Percentiles rank a stretch among this genome's conserved stretches.
These are phyloP conservation scores for Russula foetens DNA, from an alignment of 768 basidiomycete species.

Conservation along the genomic window DNA sequence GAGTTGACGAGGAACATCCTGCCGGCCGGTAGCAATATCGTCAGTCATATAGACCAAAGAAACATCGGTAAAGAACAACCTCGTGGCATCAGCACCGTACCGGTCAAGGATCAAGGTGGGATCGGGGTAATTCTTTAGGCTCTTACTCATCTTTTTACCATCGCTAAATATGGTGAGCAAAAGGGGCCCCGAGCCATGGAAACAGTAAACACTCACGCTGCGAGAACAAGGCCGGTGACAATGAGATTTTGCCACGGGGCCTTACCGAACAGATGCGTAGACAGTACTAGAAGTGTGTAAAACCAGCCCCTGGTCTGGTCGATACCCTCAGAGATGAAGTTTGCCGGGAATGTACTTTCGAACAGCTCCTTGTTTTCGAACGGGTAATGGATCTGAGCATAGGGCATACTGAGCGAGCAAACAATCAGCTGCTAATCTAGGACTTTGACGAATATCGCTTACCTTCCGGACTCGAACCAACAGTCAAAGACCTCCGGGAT, in stretches of 20 bases:
- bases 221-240: constrained; percentile 91
- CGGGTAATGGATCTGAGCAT: constrained; percentile 94
- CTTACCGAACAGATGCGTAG: constrained; percentile 87
- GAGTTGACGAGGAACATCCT: constrained; percentile 99
- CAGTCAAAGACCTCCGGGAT: constrained; percentile 99
- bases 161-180: constrained; percentile 42
- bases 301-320: constrained; percentile 99
- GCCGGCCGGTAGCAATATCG: neutral
- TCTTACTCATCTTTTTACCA: constrained; percentile 99
- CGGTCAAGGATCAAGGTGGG: constrained; percentile 83
- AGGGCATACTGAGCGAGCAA: constrained; percentile 80
- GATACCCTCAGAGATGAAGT: constrained; percentile 97
- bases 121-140: constrained; percentile 93
- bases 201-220: constrained; percentile 62
- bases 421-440: neutral
- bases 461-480: constrained; percentile 99
- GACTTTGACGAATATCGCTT: constrained; percentile 20
- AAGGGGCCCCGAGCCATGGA: neutral
- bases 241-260: constrained; percentile 99
- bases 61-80: constrained; percentile 35
- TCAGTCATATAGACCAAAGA: neutral
- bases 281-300: constrained; percentile 93
- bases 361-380: constrained; percentile 94
- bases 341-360: constrained; percentile 81
- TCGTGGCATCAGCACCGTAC: constrained; percentile 93